Base-by-base conservation (phyloP, 1,284 basidiomycete species). In the Marasmius fiardii region DNA sequence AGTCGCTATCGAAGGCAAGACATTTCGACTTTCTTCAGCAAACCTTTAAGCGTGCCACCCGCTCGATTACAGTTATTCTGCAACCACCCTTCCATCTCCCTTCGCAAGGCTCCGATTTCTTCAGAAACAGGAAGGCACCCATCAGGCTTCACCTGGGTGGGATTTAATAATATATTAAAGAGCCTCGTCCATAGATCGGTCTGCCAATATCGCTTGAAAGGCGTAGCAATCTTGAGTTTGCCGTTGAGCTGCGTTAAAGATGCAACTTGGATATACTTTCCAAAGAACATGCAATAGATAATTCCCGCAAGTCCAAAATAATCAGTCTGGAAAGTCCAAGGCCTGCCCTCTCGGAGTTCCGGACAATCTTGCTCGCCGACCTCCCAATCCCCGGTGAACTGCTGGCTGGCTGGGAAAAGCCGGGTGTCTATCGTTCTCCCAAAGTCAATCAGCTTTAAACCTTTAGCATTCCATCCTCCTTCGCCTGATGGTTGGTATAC, bases 171-270 rank as follows among this genome's bases (percentile, higher is more conserved):
- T 26, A 89, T 63, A 61, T 96, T 90, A 68, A 99, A 99, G 41
- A 98, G 69, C 52, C 79, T 71, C 34, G 75, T 87, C 94, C 97
- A 97, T 18, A 98, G 71, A 16, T 91, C 89, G 39, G 78, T 81
- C 73, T 99, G 95, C 93, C 97, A 98, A 73, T 99, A 99, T 61
- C 97, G 78, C 71, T 95, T 96, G 64, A 98, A 80, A 20, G 90
- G 82, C 41, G 88, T 85, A 21, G 83, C 77, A 49, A 96, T 81
- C 74, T 82, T 90, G 73, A 85, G 80, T 53, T 79, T 71, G 14
- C 62, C 66, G 2, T 68, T 60, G 4, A 68, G 66, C 11, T 70
- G 65, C 18, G 68, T 71, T 43, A 90, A 73, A 5, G 85, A 77
- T 47, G 77, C 79, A 3, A 82, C 84, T 63, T 92, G 86, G 68